Base-by-base conservation (phyloP, 2,329 filamentous ascomycete species). In the Fusarium succisae region DNA sequence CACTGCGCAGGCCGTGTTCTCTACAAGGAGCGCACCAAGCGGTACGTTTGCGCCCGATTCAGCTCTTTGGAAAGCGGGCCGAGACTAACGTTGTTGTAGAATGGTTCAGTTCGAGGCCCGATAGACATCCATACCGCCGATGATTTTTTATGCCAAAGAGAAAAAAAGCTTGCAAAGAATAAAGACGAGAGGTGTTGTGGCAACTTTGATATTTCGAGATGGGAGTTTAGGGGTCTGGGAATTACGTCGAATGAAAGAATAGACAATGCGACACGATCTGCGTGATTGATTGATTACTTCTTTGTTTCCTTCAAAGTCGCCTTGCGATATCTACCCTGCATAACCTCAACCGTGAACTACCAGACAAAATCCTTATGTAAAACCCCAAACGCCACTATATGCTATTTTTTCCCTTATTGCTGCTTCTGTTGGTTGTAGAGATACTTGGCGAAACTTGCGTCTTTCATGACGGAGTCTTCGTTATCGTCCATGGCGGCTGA, bases 61-160 rank as follows among this genome's bases (percentile, higher is more conserved):
- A 12, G 3, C 4, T 41, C 8, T 2, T 20, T 35, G 5, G 35
- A 37, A 12, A 5, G 4, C 17, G 15, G 1, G 10, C 1, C 30
- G n/a, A 51, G 37, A 26, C 71, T 79, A 58, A 77, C 43, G 22
- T 4, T 20, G 13, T 17, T 51, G 20, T 66, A 97, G 96, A 81
- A 98, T 98, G 95, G 95, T 98, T 58, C 96, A 99, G 85, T 98
- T 99, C 80, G 95, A 99, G 87, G 96, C 96, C 58, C 91, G 96
- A 84, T 98, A 72, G 65, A 43, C 55, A 37, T 37, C 35, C 35
- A 38, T 15, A 24, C 35, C 39, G 13, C 35, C 43, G 32, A 63
- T 48, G 24, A 37, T 37, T 37, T 50, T 63, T 32, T 47, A 64
- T 44, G 69, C 64, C 35, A 73, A 69, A 69, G 30, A 30, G 64